Evolutionary conservation across 192 early-diverging fungal species (phyloP), one percentile per base, ranked within the genome.

Genomic region (Backusella liffmaniae): DNA sequence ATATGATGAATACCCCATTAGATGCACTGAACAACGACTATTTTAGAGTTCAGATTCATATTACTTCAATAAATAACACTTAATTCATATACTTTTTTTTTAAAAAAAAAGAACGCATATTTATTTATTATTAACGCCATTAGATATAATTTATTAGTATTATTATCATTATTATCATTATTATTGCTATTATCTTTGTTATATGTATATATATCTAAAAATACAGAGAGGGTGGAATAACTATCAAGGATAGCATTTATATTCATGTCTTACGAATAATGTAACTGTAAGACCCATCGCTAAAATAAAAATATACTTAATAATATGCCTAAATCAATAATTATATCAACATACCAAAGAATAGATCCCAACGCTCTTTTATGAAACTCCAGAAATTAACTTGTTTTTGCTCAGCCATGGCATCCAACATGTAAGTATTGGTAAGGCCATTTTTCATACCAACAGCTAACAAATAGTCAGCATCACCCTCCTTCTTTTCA

Each of bases 351-450:
- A 42, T 74, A 74, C 73, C 73, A 42, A 66, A 34, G 13, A 56
- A 66, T 44, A 74, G 42, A 49, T 74, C 73, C 73, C 73, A 74
- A 12, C 62, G 51, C 1, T 74, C 73, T 30, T 37, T 74, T 30
- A 74, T 34, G 66, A 74, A 74, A 66, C 59, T 74, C 41, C n/a
- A 21, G 13, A 74, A 67, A 66, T 74, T 74, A 7, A 74, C 41
- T 67, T 56, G 39, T 5, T 67, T 74, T 44, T 66, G 39, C 16
- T 74, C 73, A n/a, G 41, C 62, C 23, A 44, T 39, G 18, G 46
- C 39, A n/a, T 74, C 73, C 16, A 67, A 39, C 32, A 26, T 66
- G 39, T 74, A 74, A 12, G 73, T 66, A 16, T 66, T 67, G 0
- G 32, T 42, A 15, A 46, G 10, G 10, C 49, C 49, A 42, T 74